These are phyloP conservation scores for Prunella vulgaris DNA, from an alignment of 257 asterid species.

Conservation along the genomic window DNA sequence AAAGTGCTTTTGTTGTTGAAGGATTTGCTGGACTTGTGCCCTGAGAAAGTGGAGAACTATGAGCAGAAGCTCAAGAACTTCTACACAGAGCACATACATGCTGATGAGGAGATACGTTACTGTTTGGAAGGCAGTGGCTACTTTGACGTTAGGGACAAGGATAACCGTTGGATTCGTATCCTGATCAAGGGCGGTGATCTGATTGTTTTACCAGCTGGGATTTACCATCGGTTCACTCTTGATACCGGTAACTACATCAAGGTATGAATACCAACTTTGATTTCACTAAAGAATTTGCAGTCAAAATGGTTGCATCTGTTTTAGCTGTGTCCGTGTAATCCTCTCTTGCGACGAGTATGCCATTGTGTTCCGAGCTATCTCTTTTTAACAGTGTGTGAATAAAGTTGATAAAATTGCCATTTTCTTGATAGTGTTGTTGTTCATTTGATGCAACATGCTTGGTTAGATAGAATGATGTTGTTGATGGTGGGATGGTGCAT, in stretches of 20 bases:
- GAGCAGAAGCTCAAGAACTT: conserved; percentile 76
- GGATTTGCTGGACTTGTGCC: conserved; percentile 82
- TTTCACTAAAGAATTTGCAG: background rate
- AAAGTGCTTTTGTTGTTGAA: conserved; percentile 18
- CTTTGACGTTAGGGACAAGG: conserved; percentile 67
- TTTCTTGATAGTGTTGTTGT: background rate
- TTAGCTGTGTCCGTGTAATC: no score
- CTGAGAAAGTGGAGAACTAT: conserved; percentile 75
- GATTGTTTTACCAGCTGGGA: conserved; percentile 79
- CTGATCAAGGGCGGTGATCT: conserved; percentile 72
- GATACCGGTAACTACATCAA: conserved; percentile 62
- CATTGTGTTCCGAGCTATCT: background rate
- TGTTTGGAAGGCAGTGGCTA: conserved; percentile 77
- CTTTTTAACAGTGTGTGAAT: no score
- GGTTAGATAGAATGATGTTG: no score
- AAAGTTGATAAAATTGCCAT: no score
- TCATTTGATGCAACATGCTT: background rate
- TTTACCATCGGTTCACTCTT: conserved; percentile 85
- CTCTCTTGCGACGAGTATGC: no score
- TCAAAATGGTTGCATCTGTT: no score
- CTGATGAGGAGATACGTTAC: conserved; percentile 80
- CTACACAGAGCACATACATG: conserved; percentile 78
- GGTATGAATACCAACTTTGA: conserved; percentile 31
- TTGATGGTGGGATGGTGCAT: background rate
- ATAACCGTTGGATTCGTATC: conserved; percentile 79